Evolutionary conservation across 129 eudicot species (phyloP).

Genomic region (Dittrichia graveolens): DNA sequence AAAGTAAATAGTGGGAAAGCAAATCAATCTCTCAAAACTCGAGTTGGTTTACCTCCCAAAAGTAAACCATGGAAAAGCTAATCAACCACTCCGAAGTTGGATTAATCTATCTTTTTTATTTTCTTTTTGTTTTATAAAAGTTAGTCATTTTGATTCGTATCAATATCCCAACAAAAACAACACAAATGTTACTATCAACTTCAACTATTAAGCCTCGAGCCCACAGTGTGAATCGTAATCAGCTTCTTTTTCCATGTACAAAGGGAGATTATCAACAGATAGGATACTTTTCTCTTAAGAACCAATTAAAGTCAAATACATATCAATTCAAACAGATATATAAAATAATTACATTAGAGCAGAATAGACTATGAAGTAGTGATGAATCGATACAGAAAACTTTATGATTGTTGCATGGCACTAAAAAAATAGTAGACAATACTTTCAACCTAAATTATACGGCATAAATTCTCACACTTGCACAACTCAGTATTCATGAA

Average conservation of each 20-base stretch:
- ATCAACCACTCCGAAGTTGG: too few species aligned
- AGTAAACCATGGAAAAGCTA: too few species aligned
- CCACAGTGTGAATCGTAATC: background rate
- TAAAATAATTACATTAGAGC: background rate
- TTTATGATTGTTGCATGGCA: background rate
- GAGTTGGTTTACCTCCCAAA: too few species aligned
- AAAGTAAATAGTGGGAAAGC: too few species aligned
- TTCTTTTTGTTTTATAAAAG: too few species aligned
- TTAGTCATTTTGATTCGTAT: too few species aligned
- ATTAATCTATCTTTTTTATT: too few species aligned
- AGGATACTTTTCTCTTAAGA: background rate
- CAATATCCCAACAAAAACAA: too few species aligned
- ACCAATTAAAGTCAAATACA: background rate
- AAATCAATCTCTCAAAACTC: too few species aligned
- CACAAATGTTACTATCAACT: too few species aligned
- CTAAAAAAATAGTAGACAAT: background rate
- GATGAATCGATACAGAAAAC: background rate
- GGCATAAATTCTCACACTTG: background rate
- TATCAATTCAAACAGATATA: background rate
- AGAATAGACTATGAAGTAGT: background rate
- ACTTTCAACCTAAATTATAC: background rate
- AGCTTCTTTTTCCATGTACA: background rate
- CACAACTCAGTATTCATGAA: conserved; percentile 8
- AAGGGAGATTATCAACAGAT: background rate
- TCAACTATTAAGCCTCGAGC: too few species aligned